Percentiles rank a stretch among this genome's conserved stretches.
These are phyloP conservation scores for Corniculantispora saksenae DNA, from an alignment of 2,329 filamentous ascomycete genomes.

Conservation along the genomic window DNA sequence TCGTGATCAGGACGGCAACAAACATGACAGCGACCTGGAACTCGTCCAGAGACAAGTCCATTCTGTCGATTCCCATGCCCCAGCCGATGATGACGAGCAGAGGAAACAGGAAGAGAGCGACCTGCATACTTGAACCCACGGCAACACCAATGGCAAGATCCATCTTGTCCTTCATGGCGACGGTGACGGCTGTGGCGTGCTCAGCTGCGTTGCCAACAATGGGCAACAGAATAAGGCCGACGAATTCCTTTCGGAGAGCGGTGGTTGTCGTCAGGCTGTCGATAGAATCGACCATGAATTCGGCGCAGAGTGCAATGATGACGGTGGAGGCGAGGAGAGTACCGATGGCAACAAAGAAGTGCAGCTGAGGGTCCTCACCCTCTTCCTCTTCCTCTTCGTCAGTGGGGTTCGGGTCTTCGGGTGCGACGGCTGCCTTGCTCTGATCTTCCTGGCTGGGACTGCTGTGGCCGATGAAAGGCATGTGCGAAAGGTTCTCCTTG, in stretches of 20 bases:
- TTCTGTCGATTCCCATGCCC: constrained; percentile 69
- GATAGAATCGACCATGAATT: constrained; percentile 76
- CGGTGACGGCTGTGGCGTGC: constrained; percentile 78
- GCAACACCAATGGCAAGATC: constrained; percentile 80
- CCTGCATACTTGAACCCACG: constrained; percentile 79
- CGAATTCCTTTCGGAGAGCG: constrained; percentile 69
- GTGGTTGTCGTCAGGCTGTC: constrained; percentile 63
- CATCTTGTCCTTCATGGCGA: constrained; percentile 84
- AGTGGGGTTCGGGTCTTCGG: constrained; percentile 37
- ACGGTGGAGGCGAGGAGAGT: constrained; percentile 74
- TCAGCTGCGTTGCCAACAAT: constrained; percentile 85
- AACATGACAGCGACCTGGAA: constrained; percentile 89
- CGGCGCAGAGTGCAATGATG: constrained; percentile 78
- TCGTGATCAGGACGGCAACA: constrained; percentile 79
- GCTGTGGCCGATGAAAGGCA: constrained; percentile 37
- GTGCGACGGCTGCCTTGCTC: constrained; percentile 46
- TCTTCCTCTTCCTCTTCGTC: constrained; percentile 66
- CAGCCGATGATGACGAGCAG: constrained; percentile 77
- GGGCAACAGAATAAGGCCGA: constrained; percentile 77
- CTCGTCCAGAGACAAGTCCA: constrained; percentile 82
- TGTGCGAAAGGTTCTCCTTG: constrained; percentile 41
- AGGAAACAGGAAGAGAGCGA: constrained; percentile 76
- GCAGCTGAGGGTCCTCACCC: constrained; percentile 72
- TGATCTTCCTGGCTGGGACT: constrained; percentile 38
- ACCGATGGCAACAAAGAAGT: constrained; percentile 69